Percentiles rank a stretch among this genome's conserved stretches.
phyloP scores from a whole-genome alignment of 1,284 basidiomycete species.

The Abortiporus biennis region DNA sequence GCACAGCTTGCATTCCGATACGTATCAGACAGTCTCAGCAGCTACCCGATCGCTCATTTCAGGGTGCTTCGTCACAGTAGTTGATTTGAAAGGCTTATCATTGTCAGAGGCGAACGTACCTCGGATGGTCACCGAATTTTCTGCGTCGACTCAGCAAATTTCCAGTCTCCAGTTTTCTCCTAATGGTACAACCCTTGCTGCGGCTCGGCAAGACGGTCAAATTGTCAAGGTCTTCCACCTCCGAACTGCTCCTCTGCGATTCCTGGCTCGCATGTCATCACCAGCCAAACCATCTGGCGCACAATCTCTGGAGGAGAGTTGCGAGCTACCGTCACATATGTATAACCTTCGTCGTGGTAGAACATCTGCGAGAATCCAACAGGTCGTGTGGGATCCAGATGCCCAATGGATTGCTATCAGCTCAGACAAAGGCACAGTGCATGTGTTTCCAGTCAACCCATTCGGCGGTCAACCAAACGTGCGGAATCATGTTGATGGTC shows the following conservation, averaged over 20 bases:
- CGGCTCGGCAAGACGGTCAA: slow-evolving; percentile 56
- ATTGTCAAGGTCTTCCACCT: slow-evolving; percentile 51
- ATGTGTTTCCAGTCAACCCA: slow-evolving; percentile 75
- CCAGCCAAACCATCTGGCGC: too few species aligned
- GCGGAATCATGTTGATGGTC: slow-evolving; percentile 55
- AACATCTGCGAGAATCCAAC: slow-evolving; percentile 60
- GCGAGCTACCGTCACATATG: slow-evolving; percentile 45
- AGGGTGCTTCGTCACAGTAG: slow-evolving; percentile 42
- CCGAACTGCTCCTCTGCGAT: slow-evolving; percentile 34
- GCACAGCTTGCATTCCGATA: background rate
- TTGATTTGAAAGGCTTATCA: slow-evolving; percentile 46
- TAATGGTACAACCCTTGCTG: slow-evolving; percentile 54
- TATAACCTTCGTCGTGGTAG: slow-evolving; percentile 70
- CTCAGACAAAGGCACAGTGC: slow-evolving; percentile 57
- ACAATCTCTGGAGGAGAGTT: background rate
- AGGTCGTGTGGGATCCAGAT: slow-evolving; percentile 52
- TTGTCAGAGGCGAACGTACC: slow-evolving; percentile 39
- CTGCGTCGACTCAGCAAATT: slow-evolving; percentile 32
- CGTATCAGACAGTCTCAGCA: too few species aligned
- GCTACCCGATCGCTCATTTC: too few species aligned
- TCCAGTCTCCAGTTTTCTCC: slow-evolving; percentile 50
- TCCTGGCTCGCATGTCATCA: too few species aligned
- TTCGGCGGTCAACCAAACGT: slow-evolving; percentile 66
- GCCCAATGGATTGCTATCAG: slow-evolving; percentile 69
- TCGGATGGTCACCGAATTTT: slow-evolving; percentile 25